These are phyloP conservation scores for Trichoderma atroviride DNA, from an alignment of 2,329 filamentous ascomycete species.

Conservation along the genomic window DNA sequence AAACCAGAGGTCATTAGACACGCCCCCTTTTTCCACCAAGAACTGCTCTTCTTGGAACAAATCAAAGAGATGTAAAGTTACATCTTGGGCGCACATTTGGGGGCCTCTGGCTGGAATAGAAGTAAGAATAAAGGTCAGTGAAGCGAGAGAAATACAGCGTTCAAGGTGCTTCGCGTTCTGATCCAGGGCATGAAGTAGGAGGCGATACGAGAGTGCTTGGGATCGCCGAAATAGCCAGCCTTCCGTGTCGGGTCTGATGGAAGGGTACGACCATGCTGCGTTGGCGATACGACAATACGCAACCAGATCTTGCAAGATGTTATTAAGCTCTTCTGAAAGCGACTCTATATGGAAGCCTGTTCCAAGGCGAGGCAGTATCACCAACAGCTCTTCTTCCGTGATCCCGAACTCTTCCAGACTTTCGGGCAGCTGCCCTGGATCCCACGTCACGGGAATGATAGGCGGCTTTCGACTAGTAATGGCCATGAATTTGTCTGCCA, in stretches of 20 bases:
- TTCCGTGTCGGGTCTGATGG: background rate
- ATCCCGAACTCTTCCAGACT: background rate
- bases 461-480: background rate
- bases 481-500: background rate
- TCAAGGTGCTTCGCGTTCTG: background rate
- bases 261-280: background rate
- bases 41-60: background rate
- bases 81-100: background rate
- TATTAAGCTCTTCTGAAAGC: background rate
- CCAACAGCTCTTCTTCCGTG: background rate
- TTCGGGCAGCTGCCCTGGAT: background rate
- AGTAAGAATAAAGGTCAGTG: background rate
- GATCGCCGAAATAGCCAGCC: background rate
- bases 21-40: background rate
- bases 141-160: background rate
- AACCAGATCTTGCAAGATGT: background rate
- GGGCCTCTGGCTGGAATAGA: background rate
- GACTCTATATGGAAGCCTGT: background rate
- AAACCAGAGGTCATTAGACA: background rate
- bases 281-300: background rate
- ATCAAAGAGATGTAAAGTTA: background rate
- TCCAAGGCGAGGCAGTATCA: background rate
- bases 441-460: background rate
- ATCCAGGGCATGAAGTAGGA: background rate
- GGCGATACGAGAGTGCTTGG: background rate